phyloP scores from a whole-genome alignment of 2,329 filamentous ascomycete species.

The Colletotrichum lupini region DNA sequence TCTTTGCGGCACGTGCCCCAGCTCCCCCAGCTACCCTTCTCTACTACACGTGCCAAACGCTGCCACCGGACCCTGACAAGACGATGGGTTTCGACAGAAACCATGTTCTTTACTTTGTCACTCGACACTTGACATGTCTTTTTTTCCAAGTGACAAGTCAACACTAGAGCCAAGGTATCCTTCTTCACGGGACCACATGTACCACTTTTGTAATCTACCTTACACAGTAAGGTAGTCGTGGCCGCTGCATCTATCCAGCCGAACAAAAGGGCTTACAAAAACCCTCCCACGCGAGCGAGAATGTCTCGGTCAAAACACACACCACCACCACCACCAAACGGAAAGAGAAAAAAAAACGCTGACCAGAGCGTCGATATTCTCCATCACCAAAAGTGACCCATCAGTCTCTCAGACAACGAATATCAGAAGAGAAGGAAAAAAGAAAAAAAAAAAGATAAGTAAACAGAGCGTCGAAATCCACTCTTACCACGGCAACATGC shows the following conservation, averaged over 20 bases:
- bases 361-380: not conserved
- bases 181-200: not conserved
- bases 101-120: not conserved
- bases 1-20: constrained; percentile 12
- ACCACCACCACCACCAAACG: not conserved
- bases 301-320: not conserved
- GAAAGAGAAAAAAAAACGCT: not conserved
- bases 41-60: constrained; percentile 29
- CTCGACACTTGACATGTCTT: not conserved
- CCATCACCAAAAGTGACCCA: not conserved
- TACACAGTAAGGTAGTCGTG: not conserved
- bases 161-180: not conserved
- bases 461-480: not conserved
- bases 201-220: not conserved
- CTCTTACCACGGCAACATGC: not conserved
- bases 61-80: not conserved
- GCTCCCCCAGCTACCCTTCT: not conserved
- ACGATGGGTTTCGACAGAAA: too few relatives aligned
- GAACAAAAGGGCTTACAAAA: not conserved
- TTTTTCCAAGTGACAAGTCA: not conserved
- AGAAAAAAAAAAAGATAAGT: too few relatives aligned
- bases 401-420: not conserved
- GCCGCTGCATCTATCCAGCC: not conserved
- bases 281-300: not conserved
- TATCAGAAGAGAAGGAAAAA: not conserved